These are phyloP conservation scores for Blastobotrys malaysiensis DNA, from an alignment of 1,139 yeast genomes.

Conservation along the genomic window DNA sequence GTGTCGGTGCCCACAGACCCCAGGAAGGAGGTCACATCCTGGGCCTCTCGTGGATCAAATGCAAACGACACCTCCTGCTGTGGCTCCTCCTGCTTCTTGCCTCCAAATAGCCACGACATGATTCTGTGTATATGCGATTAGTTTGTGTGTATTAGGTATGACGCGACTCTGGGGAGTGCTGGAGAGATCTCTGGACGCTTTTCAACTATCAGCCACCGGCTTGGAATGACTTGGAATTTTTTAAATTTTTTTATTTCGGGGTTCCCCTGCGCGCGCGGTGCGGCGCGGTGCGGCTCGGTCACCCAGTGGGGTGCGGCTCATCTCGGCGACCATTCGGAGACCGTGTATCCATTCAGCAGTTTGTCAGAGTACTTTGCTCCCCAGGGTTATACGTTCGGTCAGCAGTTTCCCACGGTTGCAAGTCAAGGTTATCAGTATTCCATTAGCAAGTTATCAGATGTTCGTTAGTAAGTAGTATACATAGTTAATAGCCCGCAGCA, in stretches of 20 bases:
- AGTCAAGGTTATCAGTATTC: too few relatives aligned
- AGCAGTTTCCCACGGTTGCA: too few relatives aligned
- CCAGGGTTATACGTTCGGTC: too few relatives aligned
- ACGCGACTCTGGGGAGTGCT: neutral
- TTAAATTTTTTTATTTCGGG: neutral
- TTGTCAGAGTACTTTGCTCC: too few relatives aligned
- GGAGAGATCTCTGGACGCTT: neutral
- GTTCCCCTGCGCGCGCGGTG: neutral
- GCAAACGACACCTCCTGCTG: conserved; percentile 29
- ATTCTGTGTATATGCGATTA: conserved; percentile 4
- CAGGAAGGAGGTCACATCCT: conserved; percentile 59
- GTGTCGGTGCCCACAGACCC: conserved; percentile 66
- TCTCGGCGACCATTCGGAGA: too few relatives aligned
- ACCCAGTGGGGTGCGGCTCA: too few relatives aligned
- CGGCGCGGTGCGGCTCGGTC: neutral
- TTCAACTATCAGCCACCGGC: neutral
- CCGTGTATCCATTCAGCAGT: too few relatives aligned
- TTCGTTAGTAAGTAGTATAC: neutral
- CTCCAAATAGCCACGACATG: conserved; percentile 76
- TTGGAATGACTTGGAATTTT: neutral
- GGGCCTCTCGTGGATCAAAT: conserved; percentile 63
- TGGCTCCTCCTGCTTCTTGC: conserved; percentile 33
- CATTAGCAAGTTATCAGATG: too few relatives aligned
- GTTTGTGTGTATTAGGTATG: neutral
- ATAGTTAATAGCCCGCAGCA: conserved; percentile 38